Conservation (phyloP, 23 red algal species). For the Gracilaria caudata region DNA sequence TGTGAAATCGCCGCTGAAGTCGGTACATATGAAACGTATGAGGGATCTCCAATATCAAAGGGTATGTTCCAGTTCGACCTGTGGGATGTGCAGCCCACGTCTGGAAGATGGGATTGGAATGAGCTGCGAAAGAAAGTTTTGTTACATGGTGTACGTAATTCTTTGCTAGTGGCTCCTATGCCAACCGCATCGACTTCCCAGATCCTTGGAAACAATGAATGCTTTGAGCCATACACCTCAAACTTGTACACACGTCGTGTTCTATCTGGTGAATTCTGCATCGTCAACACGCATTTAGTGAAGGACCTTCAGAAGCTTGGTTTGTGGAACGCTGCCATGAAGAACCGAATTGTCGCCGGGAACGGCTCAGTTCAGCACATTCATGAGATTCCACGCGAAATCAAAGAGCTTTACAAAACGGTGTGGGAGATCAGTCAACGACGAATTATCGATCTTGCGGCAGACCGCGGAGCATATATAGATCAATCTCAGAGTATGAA, state of each 20-base stretch:
- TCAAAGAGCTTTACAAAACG: constrained; percentile 94
- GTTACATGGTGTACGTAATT: constrained; percentile 87
- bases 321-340: constrained; percentile 88
- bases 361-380: constrained; percentile 92
- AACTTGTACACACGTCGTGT: constrained; percentile 96
- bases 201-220: constrained; percentile 99
- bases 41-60: constrained; percentile 86
- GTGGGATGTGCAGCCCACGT: constrained; percentile 86
- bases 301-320: constrained; percentile 94
- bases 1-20: constrained; percentile 79
- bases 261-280: constrained; percentile 93
- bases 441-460: constrained; percentile 89
- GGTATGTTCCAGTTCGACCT: constrained; percentile 96
- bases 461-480: constrained; percentile 96
- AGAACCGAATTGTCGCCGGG: constrained; percentile 93
- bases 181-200: constrained; percentile 98
- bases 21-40: constrained; percentile 87
- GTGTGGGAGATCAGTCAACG: constrained; percentile 98
- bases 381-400: constrained; percentile 75
- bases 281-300: constrained; percentile 98
- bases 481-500: constrained; percentile 98
- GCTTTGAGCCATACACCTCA: constrained; percentile 96
- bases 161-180: constrained; percentile 97
- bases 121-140: constrained; percentile 73
- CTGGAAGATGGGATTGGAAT: constrained; percentile 92